Conservation (phyloP, 139 green algal genomes). For the Chlamydomonas applanata region DNA sequence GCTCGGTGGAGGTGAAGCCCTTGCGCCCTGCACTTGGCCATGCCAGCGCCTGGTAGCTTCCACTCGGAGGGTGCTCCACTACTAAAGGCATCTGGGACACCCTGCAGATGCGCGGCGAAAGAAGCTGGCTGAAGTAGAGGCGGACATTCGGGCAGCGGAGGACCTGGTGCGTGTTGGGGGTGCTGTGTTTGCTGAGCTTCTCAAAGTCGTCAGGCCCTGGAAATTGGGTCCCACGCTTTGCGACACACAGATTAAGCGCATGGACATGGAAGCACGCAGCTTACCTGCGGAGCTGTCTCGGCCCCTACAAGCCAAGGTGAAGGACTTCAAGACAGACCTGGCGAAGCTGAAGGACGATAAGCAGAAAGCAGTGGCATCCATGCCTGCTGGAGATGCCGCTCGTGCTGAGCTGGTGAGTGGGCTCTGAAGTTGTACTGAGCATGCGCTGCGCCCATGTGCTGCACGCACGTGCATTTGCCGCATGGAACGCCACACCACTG, state of each 20-base stretch:
- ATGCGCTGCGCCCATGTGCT: too few species aligned
- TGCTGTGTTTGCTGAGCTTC: too few species aligned
- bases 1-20: conserved; percentile 50
- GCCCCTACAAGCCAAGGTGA: conserved; percentile 70
- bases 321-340: conserved; percentile 90
- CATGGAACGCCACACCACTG: too few species aligned
- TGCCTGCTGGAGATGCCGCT: conserved; percentile 40
- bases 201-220: too few species aligned
- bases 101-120: conserved; percentile 58
- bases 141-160: conserved; percentile 77
- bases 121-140: conserved; percentile 73
- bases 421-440: too few species aligned
- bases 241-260: conserved; percentile 78
- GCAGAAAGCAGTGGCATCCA: conserved; percentile 29
- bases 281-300: conserved; percentile 62
- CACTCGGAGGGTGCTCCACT: not conserved
- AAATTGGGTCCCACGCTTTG: not conserved
- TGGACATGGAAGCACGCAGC: conserved; percentile 94
- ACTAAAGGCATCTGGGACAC: too few species aligned
- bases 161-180: conserved; percentile 65
- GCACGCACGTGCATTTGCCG: too few species aligned
- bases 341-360: conserved; percentile 62
- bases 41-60: not conserved
- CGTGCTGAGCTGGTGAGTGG: conserved; percentile 68
- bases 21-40: not conserved